These are phyloP conservation scores for Protea cynaroides DNA, from an alignment of 164 flowering plant genomes.

Conservation along the genomic window DNA sequence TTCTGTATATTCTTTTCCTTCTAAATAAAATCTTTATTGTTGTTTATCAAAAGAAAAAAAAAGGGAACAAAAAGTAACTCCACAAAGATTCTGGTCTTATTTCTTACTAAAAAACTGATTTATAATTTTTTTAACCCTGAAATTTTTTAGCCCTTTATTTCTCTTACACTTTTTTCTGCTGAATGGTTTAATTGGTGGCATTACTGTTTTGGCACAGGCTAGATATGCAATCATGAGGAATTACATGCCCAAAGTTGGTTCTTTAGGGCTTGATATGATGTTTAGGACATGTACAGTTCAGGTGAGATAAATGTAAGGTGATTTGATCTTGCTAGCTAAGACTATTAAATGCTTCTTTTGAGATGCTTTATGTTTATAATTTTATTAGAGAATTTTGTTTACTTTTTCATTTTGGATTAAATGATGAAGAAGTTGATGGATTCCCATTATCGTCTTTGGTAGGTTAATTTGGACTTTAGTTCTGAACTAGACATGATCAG, in stretches of 20 bases:
- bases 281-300: constrained; percentile 98
- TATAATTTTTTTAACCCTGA: no score
- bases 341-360: neutral
- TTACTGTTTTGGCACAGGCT: constrained; percentile 65
- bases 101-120: no score
- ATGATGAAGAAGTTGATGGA: constrained; percentile 4
- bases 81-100: no score
- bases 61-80: no score
- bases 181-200: neutral
- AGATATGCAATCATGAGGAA: constrained; percentile 92
- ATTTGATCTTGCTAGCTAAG: neutral
- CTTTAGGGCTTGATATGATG: constrained; percentile 98
- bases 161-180: neutral
- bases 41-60: no score
- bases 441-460: constrained; percentile 9
- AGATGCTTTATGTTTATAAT: neutral
- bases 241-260: constrained; percentile 96
- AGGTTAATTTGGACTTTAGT: constrained; percentile 96
- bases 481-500: constrained; percentile 97
- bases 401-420: neutral
- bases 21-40: no score
- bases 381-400: neutral
- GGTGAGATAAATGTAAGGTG: constrained; percentile 34
- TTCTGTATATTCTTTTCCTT: no score
- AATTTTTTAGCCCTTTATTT: neutral